These are phyloP conservation scores for Solanum tacnaense DNA, from an alignment of 257 asterid species.

Conservation along the genomic window DNA sequence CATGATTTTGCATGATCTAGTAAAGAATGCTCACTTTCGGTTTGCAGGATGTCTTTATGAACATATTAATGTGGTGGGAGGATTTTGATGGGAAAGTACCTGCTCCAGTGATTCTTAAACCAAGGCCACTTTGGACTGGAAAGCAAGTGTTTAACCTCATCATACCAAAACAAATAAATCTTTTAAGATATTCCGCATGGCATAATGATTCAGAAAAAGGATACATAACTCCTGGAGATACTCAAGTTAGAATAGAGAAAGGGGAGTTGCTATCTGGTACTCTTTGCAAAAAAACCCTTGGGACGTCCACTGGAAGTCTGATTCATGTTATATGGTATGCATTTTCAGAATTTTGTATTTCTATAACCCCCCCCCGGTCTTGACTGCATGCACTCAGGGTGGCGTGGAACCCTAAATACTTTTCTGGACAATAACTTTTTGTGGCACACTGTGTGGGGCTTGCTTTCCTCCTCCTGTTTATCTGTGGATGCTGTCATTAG, in stretches of 20 bases:
- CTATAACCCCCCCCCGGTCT: neutral
- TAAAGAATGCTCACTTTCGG: neutral
- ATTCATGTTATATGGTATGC: constrained; percentile 93
- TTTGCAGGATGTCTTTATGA: constrained; percentile 94
- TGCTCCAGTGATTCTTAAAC: constrained; percentile 92
- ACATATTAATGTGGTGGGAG: constrained; percentile 99
- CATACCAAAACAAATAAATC: constrained; percentile 91
- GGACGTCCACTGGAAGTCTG: constrained; percentile 94
- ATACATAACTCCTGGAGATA: constrained; percentile 91
- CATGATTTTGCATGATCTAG: neutral
- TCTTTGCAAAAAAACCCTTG: constrained; percentile 94
- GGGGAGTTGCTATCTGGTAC: constrained; percentile 96
- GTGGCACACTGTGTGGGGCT: neutral
- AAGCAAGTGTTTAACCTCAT: constrained; percentile 92
- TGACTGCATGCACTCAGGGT: neutral
- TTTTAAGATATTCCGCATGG: constrained; percentile 85
- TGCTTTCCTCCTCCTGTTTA: neutral
- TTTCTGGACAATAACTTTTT: neutral
- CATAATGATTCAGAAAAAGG: constrained; percentile 84
- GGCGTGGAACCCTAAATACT: neutral
- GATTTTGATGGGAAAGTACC: constrained; percentile 99
- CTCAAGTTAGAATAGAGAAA: constrained; percentile 88
- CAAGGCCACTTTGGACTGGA: constrained; percentile 99
- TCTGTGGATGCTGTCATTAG: neutral
- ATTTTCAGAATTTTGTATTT: neutral